These are phyloP conservation scores for Lentinula guzmanii DNA, from an alignment of 768 basidiomycete species.

Conservation along the genomic window DNA sequence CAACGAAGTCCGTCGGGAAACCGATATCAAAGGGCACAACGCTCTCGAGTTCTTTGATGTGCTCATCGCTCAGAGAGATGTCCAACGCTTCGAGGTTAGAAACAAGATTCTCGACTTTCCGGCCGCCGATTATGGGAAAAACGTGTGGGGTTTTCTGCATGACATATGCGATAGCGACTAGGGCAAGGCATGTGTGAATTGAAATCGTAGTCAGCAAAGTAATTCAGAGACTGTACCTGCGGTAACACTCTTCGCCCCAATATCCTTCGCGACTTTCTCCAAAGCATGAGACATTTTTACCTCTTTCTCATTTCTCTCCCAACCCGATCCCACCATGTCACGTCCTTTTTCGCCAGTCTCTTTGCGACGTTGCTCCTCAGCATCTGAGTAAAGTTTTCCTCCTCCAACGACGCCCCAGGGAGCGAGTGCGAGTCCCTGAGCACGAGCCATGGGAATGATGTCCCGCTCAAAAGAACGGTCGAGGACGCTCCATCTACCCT, in stretches of 20 bases:
- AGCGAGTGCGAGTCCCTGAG: conserved; percentile 17
- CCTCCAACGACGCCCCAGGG: conserved; percentile 25
- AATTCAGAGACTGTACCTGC: background rate
- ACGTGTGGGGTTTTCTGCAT: conserved; percentile 15
- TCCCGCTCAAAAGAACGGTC: conserved; percentile 36
- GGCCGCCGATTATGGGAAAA: conserved; percentile 16
- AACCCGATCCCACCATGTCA: conserved; percentile 10
- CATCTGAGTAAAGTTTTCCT: conserved; percentile 47
- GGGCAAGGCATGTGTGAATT: background rate
- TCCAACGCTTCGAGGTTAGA: conserved; percentile 34
- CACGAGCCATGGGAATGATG: conserved; percentile 27
- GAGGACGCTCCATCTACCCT: conserved; percentile 24
- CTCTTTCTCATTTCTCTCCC: conserved; percentile 30
- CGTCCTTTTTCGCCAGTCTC: conserved; percentile 33
- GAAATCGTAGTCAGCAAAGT: background rate
- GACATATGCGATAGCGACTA: conserved; percentile 37
- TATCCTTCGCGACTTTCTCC: conserved; percentile 32
- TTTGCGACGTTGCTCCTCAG: conserved; percentile 12
- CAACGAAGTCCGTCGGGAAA: conserved; percentile 23
- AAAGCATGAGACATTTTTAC: conserved; percentile 25
- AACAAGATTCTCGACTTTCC: conserved; percentile 33
- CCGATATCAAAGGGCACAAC: conserved; percentile 30
- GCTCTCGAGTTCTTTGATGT: conserved; percentile 30
- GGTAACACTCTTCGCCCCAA: conserved; percentile 27
- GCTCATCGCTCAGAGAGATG: conserved; percentile 28